Evolutionary conservation across 148 eudicot species (phyloP).

Genomic region (Selenicereus undatus): DNA sequence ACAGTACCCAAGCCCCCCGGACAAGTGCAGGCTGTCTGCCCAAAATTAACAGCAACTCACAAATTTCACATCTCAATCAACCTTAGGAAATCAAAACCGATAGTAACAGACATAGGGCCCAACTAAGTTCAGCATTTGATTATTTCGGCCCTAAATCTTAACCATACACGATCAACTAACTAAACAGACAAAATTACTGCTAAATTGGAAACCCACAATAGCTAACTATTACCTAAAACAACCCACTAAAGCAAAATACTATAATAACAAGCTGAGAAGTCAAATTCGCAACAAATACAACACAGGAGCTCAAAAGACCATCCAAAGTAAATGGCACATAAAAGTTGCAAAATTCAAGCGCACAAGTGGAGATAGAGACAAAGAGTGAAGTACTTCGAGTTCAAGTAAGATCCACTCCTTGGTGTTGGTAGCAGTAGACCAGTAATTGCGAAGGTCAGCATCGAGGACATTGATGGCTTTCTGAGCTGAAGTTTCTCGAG

Average conservation of each 20-base stretch:
- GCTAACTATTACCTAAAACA: not conserved
- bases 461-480: slow-evolving; percentile 61
- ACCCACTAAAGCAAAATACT: not conserved
- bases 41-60: not conserved
- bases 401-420: slow-evolving; percentile 88
- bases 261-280: not conserved
- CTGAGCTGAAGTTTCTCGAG: slow-evolving; percentile 68
- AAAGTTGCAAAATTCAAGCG: not conserved
- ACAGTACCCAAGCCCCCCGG: not conserved
- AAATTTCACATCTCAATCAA: not conserved
- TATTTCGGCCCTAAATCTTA: not conserved
- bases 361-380: not conserved
- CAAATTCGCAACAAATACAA: not conserved
- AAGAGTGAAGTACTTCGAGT: slow-evolving; percentile 40
- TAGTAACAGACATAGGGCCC: not conserved
- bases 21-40: not conserved
- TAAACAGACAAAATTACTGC: not conserved
- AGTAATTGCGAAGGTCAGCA: slow-evolving; percentile 70
- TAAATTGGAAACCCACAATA: not conserved
- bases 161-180: not conserved
- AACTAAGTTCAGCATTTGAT: not conserved
- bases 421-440: slow-evolving; percentile 81
- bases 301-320: not conserved
- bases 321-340: too few species aligned
- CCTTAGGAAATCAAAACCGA: not conserved